Evolutionary conservation across 164 flowering plant genomes (phyloP).

Genomic region (Stephania yunnanensis): DNA sequence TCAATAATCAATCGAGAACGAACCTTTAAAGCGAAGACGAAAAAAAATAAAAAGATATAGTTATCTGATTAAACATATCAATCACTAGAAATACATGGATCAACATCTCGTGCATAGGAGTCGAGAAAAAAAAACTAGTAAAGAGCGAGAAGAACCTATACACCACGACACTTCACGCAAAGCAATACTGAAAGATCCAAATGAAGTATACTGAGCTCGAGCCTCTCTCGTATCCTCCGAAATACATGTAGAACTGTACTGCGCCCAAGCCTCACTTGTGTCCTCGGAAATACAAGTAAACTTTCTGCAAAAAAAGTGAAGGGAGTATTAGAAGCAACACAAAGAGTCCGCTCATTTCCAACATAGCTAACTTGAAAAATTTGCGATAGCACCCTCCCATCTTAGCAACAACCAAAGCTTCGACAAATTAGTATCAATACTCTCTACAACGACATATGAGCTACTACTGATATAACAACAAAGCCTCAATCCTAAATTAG

Average conservation of each 20-base stretch:
- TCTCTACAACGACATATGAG: no score
- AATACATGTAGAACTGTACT: constrained; percentile 40
- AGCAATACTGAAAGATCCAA: constrained; percentile 2
- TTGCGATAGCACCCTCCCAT: no score
- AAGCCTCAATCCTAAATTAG: no score
- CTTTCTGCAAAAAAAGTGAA: constrained; percentile 51
- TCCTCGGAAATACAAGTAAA: constrained; percentile 75
- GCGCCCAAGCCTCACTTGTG: constrained; percentile 36
- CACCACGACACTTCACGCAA: constrained; percentile 9
- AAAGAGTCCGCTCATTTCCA: neutral
- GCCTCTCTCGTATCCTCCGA: constrained; percentile 67
- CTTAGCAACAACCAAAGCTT: no score
- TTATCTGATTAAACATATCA: neutral
- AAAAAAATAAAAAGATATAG: neutral
- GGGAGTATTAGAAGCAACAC: neutral
- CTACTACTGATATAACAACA: no score
- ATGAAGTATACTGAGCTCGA: neutral
- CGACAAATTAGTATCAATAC: no score
- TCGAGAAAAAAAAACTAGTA: neutral
- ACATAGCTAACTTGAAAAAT: no score
- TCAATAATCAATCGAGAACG: neutral
- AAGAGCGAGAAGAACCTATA: neutral
- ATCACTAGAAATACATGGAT: neutral
- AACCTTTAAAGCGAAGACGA: neutral
- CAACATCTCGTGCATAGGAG: neutral